phyloP scores from a whole-genome alignment of 768 basidiomycete genomes.

The Phallus indusiatus region DNA sequence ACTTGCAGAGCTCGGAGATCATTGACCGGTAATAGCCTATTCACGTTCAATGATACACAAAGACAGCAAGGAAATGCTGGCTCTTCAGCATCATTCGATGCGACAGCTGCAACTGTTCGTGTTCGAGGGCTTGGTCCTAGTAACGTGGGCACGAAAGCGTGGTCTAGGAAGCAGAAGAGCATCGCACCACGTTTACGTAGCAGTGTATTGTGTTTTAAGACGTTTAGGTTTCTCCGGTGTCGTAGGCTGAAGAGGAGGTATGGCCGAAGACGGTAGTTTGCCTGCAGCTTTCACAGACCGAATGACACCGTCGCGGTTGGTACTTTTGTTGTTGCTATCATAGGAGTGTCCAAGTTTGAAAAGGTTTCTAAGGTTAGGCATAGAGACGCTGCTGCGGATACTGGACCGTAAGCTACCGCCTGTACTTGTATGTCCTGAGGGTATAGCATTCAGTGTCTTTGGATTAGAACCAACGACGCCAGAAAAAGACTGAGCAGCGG shows the following conservation, averaged over 20 bases:
- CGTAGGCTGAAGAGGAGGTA: not conserved
- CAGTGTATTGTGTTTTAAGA: conserved; percentile 23
- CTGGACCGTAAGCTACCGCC: not conserved
- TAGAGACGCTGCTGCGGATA: conserved; percentile 31
- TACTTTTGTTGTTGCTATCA: not conserved
- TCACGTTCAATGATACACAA: conserved; percentile 43
- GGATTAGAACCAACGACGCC: too few species aligned
- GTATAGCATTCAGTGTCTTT: too few species aligned
- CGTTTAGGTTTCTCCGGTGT: not conserved
- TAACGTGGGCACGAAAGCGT: conserved; percentile 36
- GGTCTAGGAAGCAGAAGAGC: conserved; percentile 70
- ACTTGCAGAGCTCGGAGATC: conserved; percentile 47
- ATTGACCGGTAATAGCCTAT: conserved; percentile 57
- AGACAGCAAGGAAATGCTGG: conserved; percentile 61
- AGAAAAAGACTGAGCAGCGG: not conserved
- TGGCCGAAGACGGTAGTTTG: not conserved
- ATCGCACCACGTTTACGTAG: conserved; percentile 80
- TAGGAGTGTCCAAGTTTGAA: not conserved
- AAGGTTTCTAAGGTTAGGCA: conserved; percentile 42
- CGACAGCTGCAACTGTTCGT: not conserved
- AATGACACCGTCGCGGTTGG: not conserved
- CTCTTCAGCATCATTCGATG: conserved; percentile 22
- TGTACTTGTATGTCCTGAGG: not conserved
- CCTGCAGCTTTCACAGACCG: conserved; percentile 23
- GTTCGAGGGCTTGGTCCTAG: conserved; percentile 22